Base-by-base conservation (phyloP, 768 basidiomycete species). In the Fomitopsis pulvina region DNA sequence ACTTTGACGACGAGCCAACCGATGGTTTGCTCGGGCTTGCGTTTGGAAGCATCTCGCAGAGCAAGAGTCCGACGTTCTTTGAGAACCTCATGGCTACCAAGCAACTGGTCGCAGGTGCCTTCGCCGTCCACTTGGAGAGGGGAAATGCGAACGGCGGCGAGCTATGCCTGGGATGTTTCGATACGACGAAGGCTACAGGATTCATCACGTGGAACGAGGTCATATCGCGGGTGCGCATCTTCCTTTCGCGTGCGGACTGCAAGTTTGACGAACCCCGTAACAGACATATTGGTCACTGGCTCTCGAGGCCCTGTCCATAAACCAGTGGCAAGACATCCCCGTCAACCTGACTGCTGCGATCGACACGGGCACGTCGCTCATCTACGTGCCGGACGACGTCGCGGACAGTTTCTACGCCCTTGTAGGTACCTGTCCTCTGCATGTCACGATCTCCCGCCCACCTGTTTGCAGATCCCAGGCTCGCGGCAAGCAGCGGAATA, bases 301-400 rank as follows among this genome's bases (percentile, higher is more conserved):
- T 3, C 71, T 83, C 72, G 70, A 72, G 41, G 73, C 70, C 14
- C 53, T 80, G 0, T 62, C 61, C 4, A 69, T 74, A 8, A 68
- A 70, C 38, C 59, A 7, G 20, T 55, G 30, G 22, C 27, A 51
- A 2, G 48, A 27, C 2, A 25, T 53, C 8, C 48, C 54, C 26
- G 30, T 55, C 46, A 51, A 66, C 56, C 21, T 68, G 29, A 65
- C 70, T 27, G 76, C 77, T 5, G 80, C 81, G 18, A 73, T 86
- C 51, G 85, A 86, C 57, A 81, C 82, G 0, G 83, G 85, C 26
- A 83, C 82, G 3, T 79, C 82, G 25, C 67, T 84, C 24, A 77
- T 85, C 50, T 85, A 85, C 62, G 51, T 82, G 5, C 79, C 81
- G 1, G 60, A 65, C 32, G 41, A 58, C 0, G 53, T 78, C 25